Base-by-base conservation (phyloP, 2,329 filamentous ascomycete species). In the Eutypa lata region DNA sequence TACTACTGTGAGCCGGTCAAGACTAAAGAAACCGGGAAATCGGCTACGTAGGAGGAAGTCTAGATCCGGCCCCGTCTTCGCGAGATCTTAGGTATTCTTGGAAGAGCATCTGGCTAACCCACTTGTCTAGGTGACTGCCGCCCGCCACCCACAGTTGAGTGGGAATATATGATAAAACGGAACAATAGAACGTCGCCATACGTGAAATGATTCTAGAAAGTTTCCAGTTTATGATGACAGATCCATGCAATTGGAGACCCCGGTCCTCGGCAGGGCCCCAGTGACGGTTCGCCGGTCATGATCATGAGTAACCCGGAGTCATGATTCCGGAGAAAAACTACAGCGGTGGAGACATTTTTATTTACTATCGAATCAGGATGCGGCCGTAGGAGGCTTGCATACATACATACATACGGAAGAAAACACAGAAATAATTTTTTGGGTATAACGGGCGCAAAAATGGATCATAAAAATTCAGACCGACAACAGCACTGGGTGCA, bases 91-190 rank as follows among this genome's bases (percentile, higher is more conserved):
- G 26, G 26, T 31, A 5, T 6, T 31, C 26, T 31, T 31, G 26
- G 26, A 31, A 10, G 10, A 31, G 26, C 26, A 31, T 31, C 19
- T 24, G 14, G 21, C 42, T 45, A 45, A 45, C 21, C 16, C 16
- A 28, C 16, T n/a, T 13, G 5, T n/a, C 5, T 18, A 45, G 42
- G 21, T 45, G 42, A 45, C 22, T 45, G 42, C 42, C 42, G 42
- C 14, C 42, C 42, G 18, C 42, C 42, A 3, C 42, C 42, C 42
- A 45, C 21, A 5, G 42, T 45, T 1, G 42, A 45, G 22, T 45
- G 42, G 42, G 42, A 45, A 21, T 45, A 45, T 45, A 45, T 45
- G 42, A 45, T 45, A 45, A 45, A 24, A 26, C 42, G 42, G 22
- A 7, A 45, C 22, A 45, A 45, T 14, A 44, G 22, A n/a, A 24